A percentile compares a stretch with the other conserved stretches of the same genome.
phyloP scores from a whole-genome alignment of 768 basidiomycete species.

The Suillus tomentosus region DNA sequence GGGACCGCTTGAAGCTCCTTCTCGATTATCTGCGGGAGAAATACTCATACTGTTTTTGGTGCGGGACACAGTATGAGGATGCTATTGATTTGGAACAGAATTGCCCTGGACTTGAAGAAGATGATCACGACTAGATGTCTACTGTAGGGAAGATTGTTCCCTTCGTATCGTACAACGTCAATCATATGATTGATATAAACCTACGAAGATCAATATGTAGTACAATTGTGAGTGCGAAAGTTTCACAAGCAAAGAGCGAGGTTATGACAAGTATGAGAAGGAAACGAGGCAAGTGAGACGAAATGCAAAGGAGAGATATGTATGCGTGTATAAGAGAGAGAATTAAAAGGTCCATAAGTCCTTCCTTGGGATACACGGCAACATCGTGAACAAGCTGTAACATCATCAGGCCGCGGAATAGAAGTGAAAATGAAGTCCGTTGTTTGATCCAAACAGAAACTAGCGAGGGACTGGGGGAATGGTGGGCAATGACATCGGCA shows the following conservation, averaged over 20 bases:
- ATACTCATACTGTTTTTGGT: conserved; percentile 87
- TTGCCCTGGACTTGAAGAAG: conserved; percentile 79
- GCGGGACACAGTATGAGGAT: conserved; percentile 72
- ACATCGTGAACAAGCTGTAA: conserved; percentile 13
- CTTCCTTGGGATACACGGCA: conserved; percentile 11
- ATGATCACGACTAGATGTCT: conserved; percentile 66
- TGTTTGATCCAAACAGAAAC: not conserved
- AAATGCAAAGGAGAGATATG: conserved; percentile 5
- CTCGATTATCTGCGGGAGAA: conserved; percentile 72
- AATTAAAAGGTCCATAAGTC: conserved; percentile 14
- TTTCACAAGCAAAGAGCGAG: conserved; percentile 23
- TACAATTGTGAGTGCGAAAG: conserved; percentile 19
- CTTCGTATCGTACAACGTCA: not conserved
- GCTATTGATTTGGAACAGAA: conserved; percentile 57
- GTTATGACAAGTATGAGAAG: conserved; percentile 1
- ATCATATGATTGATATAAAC: not conserved
- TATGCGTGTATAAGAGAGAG: conserved; percentile 7
- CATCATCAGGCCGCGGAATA: conserved; percentile 1
- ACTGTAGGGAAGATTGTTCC: not conserved
- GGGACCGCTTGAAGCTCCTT: conserved; percentile 66
- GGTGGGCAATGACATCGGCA: conserved; percentile 63
- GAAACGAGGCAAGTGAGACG: conserved; percentile 17
- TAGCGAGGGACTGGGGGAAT: conserved; percentile 45
- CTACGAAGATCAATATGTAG: conserved; percentile 1
- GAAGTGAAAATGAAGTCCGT: not conserved